Evolutionary conservation across 129 eudicot species (phyloP).

Genomic region (Pittosporum tobira): DNA sequence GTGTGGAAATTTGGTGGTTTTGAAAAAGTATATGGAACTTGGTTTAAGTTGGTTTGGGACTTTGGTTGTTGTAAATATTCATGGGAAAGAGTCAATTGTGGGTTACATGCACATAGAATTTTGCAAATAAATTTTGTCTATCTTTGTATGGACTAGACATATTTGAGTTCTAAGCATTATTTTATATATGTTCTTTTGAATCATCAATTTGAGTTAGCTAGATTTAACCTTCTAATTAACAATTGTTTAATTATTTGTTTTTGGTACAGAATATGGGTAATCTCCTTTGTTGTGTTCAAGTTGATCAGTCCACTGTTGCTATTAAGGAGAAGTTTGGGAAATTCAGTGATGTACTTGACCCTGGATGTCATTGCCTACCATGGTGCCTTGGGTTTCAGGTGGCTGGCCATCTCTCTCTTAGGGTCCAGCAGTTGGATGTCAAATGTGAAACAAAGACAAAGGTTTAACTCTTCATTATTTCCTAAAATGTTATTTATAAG

Average conservation of each 20-base stretch:
- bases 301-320: slow-evolving; percentile 85
- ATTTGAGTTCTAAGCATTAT: too few relatives aligned
- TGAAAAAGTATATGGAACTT: too few relatives aligned
- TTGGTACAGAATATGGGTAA: slow-evolving; percentile 50
- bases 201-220: background rate
- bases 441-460: slow-evolving; percentile 83
- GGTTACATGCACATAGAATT: too few relatives aligned
- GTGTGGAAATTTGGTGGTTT: too few relatives aligned
- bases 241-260: background rate
- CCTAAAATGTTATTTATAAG: background rate
- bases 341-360: slow-evolving; percentile 69
- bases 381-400: slow-evolving; percentile 66
- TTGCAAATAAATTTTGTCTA: too few relatives aligned
- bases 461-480: slow-evolving; percentile 23
- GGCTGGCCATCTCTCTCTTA: slow-evolving; percentile 64
- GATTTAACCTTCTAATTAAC: background rate
- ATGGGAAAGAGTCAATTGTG: too few relatives aligned
- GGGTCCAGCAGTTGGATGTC: slow-evolving; percentile 75
- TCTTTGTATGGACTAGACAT: too few relatives aligned
- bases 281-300: slow-evolving; percentile 57
- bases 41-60: too few relatives aligned
- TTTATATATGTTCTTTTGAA: too few relatives aligned
- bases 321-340: slow-evolving; percentile 73
- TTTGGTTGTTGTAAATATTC: too few relatives aligned
- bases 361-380: slow-evolving; percentile 79